phyloP scores from a whole-genome alignment of 2,329 filamentous ascomycete genomes.

The Penicillium sp. region DNA sequence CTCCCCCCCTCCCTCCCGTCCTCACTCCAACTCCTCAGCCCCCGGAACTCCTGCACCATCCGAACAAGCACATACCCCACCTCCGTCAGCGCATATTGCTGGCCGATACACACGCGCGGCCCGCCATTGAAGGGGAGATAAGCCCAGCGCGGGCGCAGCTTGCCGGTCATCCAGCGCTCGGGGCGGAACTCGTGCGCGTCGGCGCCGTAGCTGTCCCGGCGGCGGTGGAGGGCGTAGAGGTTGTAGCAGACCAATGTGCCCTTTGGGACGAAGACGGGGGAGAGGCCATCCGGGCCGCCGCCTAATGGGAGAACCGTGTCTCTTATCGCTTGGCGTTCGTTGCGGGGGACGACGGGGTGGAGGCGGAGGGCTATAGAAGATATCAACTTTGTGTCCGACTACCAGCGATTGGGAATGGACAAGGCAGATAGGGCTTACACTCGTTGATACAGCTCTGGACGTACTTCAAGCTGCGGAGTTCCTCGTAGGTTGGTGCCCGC shows the following conservation, averaged over 20 bases:
- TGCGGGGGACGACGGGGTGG: slow-evolving; percentile 50
- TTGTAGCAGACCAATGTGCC: slow-evolving; percentile 69
- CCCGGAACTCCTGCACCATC: slow-evolving; percentile 11
- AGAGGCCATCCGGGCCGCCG: slow-evolving; percentile 63
- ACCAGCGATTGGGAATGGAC: not conserved
- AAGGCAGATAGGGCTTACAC: slow-evolving; percentile 19
- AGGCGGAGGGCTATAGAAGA: slow-evolving; percentile 42
- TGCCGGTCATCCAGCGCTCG: slow-evolving; percentile 50
- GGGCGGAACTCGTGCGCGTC: slow-evolving; percentile 55
- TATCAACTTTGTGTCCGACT: not conserved
- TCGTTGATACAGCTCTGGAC: slow-evolving; percentile 30
- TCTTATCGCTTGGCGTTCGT: slow-evolving; percentile 39
- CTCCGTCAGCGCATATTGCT: slow-evolving; percentile 20
- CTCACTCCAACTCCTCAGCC: slow-evolving; percentile 8
- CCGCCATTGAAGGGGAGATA: slow-evolving; percentile 39
- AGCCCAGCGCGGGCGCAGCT: slow-evolving; percentile 39
- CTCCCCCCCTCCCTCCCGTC: slow-evolving; percentile 10
- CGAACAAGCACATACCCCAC: slow-evolving; percentile 12
- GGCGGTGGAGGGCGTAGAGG: slow-evolving; percentile 53
- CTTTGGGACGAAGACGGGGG: slow-evolving; percentile 68
- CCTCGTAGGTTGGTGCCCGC: slow-evolving; percentile 27
- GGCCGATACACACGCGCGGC: slow-evolving; percentile 34
- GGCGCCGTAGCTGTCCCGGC: not conserved
- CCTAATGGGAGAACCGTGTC: slow-evolving; percentile 51
- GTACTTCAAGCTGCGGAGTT: slow-evolving; percentile 31